Evolutionary conservation across 345 rosid genomes (phyloP).

Genomic region (Acer saccharum): DNA sequence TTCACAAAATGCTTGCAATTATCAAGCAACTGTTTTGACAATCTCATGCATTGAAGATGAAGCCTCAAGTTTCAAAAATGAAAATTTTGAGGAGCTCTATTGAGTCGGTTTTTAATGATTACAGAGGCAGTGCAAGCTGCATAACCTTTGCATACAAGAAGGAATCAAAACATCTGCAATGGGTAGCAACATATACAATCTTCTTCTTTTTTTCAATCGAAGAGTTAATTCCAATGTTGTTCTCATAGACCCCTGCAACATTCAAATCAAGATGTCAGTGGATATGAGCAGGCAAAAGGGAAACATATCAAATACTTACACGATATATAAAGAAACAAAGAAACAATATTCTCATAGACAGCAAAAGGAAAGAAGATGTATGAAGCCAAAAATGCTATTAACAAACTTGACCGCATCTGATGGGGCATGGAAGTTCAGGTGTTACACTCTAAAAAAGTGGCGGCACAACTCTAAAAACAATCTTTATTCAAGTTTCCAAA

Average conservation of each 20-base stretch:
- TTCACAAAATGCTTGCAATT: background rate
- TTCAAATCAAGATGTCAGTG: constrained; percentile 12
- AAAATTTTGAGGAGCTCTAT: background rate
- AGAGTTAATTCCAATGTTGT: constrained; percentile 7
- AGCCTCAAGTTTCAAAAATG: background rate
- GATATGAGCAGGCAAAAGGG: background rate
- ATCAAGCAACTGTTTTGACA: background rate
- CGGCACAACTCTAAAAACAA: background rate
- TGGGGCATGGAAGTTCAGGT: background rate
- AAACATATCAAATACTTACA: background rate
- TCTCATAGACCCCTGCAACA: constrained; percentile 45
- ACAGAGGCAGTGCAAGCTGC: constrained; percentile 1
- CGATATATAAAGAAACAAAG: background rate
- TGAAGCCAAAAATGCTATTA: background rate
- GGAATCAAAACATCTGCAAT: constrained; percentile 6
- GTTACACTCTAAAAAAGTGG: background rate
- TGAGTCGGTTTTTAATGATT: background rate
- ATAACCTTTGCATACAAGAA: constrained; percentile 7
- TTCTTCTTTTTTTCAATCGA: background rate
- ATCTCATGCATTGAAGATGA: background rate
- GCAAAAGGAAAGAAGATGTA: background rate
- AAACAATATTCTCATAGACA: background rate
- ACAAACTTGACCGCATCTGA: background rate
- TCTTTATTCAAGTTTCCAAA: background rate
- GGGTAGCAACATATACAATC: background rate